A percentile compares a stretch with the other conserved stretches of the same genome.
phyloP scores from a whole-genome alignment of 1,284 basidiomycete genomes.

The Lignosus rhinocerotis region DNA sequence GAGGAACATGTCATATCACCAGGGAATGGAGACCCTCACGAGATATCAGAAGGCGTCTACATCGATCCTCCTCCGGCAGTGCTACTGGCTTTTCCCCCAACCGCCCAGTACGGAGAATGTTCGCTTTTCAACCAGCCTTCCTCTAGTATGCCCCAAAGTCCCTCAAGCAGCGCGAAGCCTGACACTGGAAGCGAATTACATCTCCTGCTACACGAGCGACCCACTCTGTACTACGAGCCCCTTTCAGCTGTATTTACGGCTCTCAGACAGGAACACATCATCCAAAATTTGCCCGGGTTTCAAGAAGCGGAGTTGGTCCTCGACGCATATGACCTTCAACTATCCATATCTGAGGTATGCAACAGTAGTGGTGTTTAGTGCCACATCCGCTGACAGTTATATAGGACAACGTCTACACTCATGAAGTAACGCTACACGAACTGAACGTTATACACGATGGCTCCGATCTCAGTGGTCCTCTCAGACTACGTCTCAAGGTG shows the following conservation, averaged over 20 bases:
- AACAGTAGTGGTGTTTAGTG: slow-evolving; percentile 11
- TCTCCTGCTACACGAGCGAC: slow-evolving; percentile 57
- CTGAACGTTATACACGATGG: slow-evolving; percentile 71
- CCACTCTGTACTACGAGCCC: slow-evolving; percentile 74
- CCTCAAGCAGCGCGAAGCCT: slow-evolving; percentile 21
- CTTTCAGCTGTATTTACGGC: slow-evolving; percentile 66
- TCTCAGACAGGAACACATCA: slow-evolving; percentile 58
- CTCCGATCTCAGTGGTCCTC: slow-evolving; percentile 59
- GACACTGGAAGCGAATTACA: slow-evolving; percentile 5
- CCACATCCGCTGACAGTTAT: background rate
- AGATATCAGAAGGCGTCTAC: slow-evolving; percentile 69
- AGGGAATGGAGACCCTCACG: slow-evolving; percentile 49
- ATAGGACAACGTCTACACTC: slow-evolving; percentile 75
- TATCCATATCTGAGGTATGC: slow-evolving; percentile 63
- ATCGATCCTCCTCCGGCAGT: slow-evolving; percentile 77
- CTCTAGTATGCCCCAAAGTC: slow-evolving; percentile 30
- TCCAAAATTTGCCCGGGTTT: slow-evolving; percentile 47
- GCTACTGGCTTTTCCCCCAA: slow-evolving; percentile 49
- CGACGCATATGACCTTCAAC: slow-evolving; percentile 65
- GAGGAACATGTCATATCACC: slow-evolving; percentile 12
- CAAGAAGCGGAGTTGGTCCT: slow-evolving; percentile 63
- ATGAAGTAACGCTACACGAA: slow-evolving; percentile 72
- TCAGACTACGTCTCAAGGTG: slow-evolving; percentile 58
- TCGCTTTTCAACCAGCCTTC: slow-evolving; percentile 60
- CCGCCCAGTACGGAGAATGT: slow-evolving; percentile 43